A percentile compares a stretch with the other conserved stretches of the same genome.
phyloP scores from a whole-genome alignment of 257 asterid genomes.

The Nicotiana knightiana region DNA sequence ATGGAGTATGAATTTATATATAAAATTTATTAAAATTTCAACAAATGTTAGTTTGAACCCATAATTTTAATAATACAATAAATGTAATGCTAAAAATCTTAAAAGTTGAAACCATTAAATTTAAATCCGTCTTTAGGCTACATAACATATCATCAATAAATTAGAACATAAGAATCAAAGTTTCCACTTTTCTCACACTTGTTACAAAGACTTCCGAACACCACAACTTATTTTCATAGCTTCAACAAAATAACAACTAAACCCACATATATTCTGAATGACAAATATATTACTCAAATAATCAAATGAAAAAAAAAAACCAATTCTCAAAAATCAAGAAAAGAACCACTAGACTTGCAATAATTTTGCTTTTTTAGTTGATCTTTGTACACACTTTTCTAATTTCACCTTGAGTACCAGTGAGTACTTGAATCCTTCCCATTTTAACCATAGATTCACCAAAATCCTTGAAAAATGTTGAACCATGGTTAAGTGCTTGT shows the following conservation, averaged over 20 bases:
- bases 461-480: conserved; percentile 36
- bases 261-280: neutral
- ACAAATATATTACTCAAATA: neutral
- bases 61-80: no score
- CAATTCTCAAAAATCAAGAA: neutral
- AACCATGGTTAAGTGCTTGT: conserved; percentile 18
- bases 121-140: no score
- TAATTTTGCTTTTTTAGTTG: conserved; percentile 1
- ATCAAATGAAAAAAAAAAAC: no score
- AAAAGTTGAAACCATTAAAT: no score
- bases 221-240: no score
- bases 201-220: neutral
- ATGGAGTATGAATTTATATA: no score
- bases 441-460: conserved; percentile 43
- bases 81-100: no score
- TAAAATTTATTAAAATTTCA: no score
- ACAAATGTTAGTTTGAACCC: no score
- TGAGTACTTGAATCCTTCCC: conserved; percentile 41
- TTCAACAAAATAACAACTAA: neutral
- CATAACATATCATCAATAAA: no score
- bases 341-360: neutral
- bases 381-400: conserved; percentile 32
- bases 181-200: neutral
- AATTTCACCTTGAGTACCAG: conserved; percentile 35
- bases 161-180: neutral